These are phyloP conservation scores for Cyclotella baltica DNA, from an alignment of 108 stramenopile genomes.

Conservation along the genomic window DNA sequence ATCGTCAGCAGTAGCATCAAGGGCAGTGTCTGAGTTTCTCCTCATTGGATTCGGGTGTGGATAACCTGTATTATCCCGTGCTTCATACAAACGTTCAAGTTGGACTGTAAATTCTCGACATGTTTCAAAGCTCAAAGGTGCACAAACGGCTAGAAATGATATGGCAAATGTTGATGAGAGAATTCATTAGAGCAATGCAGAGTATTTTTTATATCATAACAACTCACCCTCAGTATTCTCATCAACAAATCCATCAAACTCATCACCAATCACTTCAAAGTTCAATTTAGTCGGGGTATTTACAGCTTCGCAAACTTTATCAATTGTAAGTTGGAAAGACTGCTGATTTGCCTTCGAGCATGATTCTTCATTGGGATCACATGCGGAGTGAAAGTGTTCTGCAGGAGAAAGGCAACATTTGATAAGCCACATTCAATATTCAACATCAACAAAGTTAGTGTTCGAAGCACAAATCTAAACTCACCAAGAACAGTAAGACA, in stretches of 20 bases:
- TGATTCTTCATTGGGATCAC: neutral
- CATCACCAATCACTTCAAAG: neutral
- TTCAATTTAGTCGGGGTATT: neutral
- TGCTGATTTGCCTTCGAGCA: neutral
- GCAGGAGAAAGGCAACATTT: too few species aligned
- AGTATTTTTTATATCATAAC: neutral
- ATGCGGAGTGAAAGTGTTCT: neutral
- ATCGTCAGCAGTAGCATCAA: neutral
- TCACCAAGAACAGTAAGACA: neutral
- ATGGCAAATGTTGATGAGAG: neutral
- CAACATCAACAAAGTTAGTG: too few species aligned
- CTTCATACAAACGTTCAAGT: neutral
- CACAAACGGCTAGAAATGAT: neutral
- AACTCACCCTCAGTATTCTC: neutral
- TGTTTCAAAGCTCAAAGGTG: neutral
- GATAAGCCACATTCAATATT: too few species aligned
- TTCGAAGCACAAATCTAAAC: too few species aligned
- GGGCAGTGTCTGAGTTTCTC: neutral
- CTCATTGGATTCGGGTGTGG: neutral
- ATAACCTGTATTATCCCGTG: neutral
- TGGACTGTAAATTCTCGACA: neutral
- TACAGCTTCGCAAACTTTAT: neutral
- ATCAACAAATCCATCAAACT: slow-evolving; percentile 6
- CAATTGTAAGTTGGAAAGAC: neutral
- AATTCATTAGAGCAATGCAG: neutral